Conservation (phyloP, 192 early-diverging fungal genomes). For the Podila horticola region DNA sequence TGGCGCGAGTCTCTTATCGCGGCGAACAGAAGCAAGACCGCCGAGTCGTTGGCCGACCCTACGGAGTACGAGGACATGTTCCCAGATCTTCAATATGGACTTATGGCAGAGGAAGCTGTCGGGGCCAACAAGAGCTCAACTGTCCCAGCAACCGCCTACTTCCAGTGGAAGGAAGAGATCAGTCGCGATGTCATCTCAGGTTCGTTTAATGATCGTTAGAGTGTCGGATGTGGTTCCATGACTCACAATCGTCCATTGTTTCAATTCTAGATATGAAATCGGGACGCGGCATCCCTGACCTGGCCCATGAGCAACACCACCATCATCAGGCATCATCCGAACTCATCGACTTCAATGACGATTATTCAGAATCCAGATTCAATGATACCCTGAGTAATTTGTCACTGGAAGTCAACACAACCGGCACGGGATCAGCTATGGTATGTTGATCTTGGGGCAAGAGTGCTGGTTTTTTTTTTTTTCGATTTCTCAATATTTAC, state of each 20-base stretch:
- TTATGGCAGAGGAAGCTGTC: constrained; percentile 64
- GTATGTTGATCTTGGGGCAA: constrained; percentile 32
- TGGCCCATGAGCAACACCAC: constrained; percentile 26
- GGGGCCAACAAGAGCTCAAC: constrained; percentile 43
- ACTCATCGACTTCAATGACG: constrained; percentile 13
- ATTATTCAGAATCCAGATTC: constrained; percentile 17
- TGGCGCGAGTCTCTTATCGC: constrained; percentile 84
- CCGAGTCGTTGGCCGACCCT: constrained; percentile 91
- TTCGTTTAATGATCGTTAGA: constrained; percentile 31
- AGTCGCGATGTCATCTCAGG: constrained; percentile 70
- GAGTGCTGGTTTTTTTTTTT: not conserved
- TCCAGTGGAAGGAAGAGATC: constrained; percentile 67
- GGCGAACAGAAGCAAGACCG: constrained; percentile 79
- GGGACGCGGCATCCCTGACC: constrained; percentile 14
- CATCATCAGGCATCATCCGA: not conserved
- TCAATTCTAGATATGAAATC: constrained; percentile 26
- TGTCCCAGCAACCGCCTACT: constrained; percentile 65
- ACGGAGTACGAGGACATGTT: constrained; percentile 88
- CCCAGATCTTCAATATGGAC: constrained; percentile 74
- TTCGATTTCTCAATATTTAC: not conserved
- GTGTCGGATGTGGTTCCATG: not conserved
- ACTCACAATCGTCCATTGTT: not conserved
- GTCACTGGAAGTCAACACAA: constrained; percentile 80
- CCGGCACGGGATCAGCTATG: constrained; percentile 72
- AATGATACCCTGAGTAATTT: constrained; percentile 72